These are phyloP conservation scores for Tulasnella calospora DNA, from an alignment of 768 basidiomycete genomes.

Conservation along the genomic window DNA sequence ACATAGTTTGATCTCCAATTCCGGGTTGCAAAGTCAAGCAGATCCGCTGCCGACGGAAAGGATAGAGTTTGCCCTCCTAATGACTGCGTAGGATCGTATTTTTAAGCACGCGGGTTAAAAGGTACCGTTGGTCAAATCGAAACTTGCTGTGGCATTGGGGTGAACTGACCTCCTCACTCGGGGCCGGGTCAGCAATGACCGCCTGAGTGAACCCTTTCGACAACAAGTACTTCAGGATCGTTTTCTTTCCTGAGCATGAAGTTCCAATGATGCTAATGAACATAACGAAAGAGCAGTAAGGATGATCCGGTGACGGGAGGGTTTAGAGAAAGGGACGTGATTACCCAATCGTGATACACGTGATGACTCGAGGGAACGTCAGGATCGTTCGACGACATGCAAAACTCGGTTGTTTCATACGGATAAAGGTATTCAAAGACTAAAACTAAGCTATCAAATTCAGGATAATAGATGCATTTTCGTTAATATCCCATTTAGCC, in stretches of 20 bases:
- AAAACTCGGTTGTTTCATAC: neutral
- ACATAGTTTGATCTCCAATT: slow-evolving; percentile 80
- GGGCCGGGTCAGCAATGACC: neutral
- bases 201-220: slow-evolving; percentile 27
- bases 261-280: slow-evolving; percentile 66
- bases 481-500: neutral
- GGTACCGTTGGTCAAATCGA: neutral
- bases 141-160: neutral
- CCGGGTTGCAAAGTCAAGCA: slow-evolving; percentile 72
- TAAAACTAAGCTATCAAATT: neutral
- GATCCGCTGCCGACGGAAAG: slow-evolving; percentile 48
- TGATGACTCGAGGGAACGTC: neutral
- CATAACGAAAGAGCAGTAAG: slow-evolving; percentile 39
- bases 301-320: neutral
- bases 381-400: neutral
- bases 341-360: neutral
- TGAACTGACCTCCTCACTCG: neutral
- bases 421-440: neutral
- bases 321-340: neutral
- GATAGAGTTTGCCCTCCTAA: neutral
- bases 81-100: slow-evolving; percentile 6
- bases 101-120: neutral
- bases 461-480: neutral
- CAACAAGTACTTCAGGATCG: slow-evolving; percentile 31
- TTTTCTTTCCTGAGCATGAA: slow-evolving; percentile 44